These are phyloP conservation scores for Saccharata proteae DNA, from an alignment of 2,329 filamentous ascomycete species.

Conservation along the genomic window DNA sequence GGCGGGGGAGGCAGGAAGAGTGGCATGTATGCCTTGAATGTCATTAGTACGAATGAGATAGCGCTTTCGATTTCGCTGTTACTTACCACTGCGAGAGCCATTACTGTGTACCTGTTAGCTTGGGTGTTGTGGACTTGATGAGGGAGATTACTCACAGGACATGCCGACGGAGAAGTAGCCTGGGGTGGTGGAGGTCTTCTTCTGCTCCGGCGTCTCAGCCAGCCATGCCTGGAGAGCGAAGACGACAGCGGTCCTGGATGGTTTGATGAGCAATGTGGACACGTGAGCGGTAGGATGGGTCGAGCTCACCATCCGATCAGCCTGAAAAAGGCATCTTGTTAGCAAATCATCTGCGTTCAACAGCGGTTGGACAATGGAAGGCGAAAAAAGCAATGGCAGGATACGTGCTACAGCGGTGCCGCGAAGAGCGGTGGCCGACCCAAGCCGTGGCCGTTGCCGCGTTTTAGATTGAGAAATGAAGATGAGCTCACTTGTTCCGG, in stretches of 20 bases:
- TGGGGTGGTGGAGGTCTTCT: conserved; percentile 55
- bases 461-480: conserved; percentile 3
- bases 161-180: conserved; percentile 66
- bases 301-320: conserved; percentile 49
- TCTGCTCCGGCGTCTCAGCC: conserved; percentile 57
- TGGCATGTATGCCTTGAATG: conserved; percentile 48
- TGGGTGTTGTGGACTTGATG: conserved; percentile 3
- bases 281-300: neutral
- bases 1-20: conserved; percentile 49
- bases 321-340: conserved; percentile 12
- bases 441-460: conserved; percentile 6
- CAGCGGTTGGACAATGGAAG: neutral
- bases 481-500: conserved; percentile 61
- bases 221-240: conserved; percentile 68
- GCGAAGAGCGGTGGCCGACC: conserved; percentile 2
- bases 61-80: neutral
- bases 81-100: conserved; percentile 36
- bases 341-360: conserved; percentile 5
- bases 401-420: too few species aligned
- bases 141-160: conserved; percentile 47
- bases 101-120: conserved; percentile 19
- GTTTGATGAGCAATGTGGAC: neutral
- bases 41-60: neutral
- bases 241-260: conserved; percentile 54
- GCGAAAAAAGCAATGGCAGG: too few species aligned